Conservation (phyloP, 2,329 filamentous ascomycete species). For the Amesomyces nigricolor region DNA sequence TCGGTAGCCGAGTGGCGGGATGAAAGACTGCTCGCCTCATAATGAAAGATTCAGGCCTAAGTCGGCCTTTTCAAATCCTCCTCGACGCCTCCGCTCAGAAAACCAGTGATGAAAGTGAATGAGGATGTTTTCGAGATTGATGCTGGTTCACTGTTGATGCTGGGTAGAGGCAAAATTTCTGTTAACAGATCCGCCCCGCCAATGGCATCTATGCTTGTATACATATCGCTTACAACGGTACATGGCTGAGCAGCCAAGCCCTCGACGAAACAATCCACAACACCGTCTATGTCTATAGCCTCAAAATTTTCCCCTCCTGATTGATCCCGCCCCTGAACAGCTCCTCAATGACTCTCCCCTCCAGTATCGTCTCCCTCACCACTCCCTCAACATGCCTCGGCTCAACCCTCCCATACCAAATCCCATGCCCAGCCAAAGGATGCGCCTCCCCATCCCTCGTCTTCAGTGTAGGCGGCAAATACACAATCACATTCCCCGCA, state of each 20-base stretch:
- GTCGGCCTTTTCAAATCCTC: background rate
- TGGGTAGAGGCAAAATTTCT: background rate
- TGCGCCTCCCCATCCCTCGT: slow-evolving; percentile 41
- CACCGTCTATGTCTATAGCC: slow-evolving; percentile 33
- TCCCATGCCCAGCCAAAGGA: slow-evolving; percentile 61
- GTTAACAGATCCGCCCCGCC: slow-evolving; percentile 5
- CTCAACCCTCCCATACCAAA: slow-evolving; percentile 79
- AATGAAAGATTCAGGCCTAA: background rate
- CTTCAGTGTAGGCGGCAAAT: slow-evolving; percentile 56
- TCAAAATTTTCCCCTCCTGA: slow-evolving; percentile 47
- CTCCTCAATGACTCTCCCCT: slow-evolving; percentile 62
- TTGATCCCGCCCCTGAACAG: slow-evolving; percentile 67
- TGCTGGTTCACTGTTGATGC: background rate
- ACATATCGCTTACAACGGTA: background rate
- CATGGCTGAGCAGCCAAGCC: background rate
- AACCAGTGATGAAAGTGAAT: background rate
- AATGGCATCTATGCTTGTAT: background rate
- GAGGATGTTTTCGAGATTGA: background rate
- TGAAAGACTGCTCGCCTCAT: slow-evolving; percentile 8
- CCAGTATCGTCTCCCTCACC: slow-evolving; percentile 62
- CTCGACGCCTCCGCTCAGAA: background rate
- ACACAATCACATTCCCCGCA: slow-evolving; percentile 78
- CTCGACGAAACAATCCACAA: background rate
- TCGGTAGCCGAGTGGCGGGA: background rate
- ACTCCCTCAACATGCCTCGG: slow-evolving; percentile 72